Evolutionary conservation across 768 basidiomycete genomes (phyloP), one percentile per base, ranked within the genome.

Genomic region (Hortiboletus flavorubellus): DNA sequence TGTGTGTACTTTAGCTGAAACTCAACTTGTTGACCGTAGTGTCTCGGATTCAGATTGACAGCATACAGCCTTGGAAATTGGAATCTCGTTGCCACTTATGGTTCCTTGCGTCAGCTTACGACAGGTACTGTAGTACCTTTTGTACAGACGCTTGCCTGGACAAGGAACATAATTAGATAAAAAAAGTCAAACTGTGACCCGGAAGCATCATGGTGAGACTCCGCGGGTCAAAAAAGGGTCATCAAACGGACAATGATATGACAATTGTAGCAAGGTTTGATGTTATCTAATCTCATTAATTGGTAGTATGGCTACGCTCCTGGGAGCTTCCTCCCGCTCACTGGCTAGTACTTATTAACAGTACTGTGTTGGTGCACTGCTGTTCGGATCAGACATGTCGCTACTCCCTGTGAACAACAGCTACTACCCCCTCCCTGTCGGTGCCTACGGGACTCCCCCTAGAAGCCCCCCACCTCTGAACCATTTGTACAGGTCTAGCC

Each of bases 341-440:
- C 35, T 37, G 15, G 35, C 35, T 15, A 15, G 14, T 16, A 15
- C 35, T 49, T 39, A 10, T 18, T 33, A 44, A 10, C 26, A 35
- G 26, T n/a, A n/a, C n/a, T n/a, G n/a, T 38, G 26, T 29, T 23
- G 26, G 16, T 15, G 11, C 33, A 37, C 44, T 6, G 46, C 11
- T 31, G 41, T 46, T 44, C 5, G 14, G 9, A 16, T 7, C 26
- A 54, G 40, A 43, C 45, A 67, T 68, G 66, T 67, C 66, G 37
- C 58, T 59, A 9, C 61, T 62, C n/a, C 65, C 65, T 33, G 58
- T 31, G n/a, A 68, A 59, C 65, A 69, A 61, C 42, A 70, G 69
- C 45, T 70, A 70, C 53, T 70, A 70, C 30, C 70, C 69, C 7
- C 67, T 70, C 29, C 70, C 68, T 40, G 65, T 67, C 51, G 55